A percentile compares a stretch with the other conserved stretches of the same genome.
These are phyloP conservation scores for Fusarium hainanense DNA, from an alignment of 2,329 filamentous ascomycete species.

Conservation along the genomic window DNA sequence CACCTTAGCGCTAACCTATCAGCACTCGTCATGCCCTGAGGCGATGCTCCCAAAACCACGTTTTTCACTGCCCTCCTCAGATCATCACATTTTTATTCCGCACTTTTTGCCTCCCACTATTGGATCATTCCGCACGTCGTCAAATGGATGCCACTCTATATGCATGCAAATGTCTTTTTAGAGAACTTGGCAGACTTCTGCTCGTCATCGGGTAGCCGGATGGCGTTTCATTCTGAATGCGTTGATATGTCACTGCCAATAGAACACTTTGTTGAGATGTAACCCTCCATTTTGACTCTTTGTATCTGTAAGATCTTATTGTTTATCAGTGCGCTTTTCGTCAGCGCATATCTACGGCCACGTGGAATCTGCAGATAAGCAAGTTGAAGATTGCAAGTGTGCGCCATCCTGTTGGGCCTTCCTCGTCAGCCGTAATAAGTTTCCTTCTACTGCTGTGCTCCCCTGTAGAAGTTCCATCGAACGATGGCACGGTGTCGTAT, in stretches of 20 bases:
- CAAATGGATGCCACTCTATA: neutral
- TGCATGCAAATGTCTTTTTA: neutral
- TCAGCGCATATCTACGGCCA: slow-evolving; percentile 4
- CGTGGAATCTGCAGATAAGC: slow-evolving; percentile 19
- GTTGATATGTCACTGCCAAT: neutral
- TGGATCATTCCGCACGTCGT: slow-evolving; percentile 22
- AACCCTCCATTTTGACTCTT: neutral
- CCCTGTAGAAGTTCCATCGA: slow-evolving; percentile 3
- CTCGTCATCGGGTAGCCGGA: slow-evolving; percentile 31
- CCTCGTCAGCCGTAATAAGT: neutral
- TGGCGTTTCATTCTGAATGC: slow-evolving; percentile 14
- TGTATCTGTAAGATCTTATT: neutral
- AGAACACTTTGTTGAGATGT: neutral
- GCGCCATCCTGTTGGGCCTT: neutral
- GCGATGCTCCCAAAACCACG: slow-evolving; percentile 37
- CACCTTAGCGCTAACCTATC: slow-evolving; percentile 10
- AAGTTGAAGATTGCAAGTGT: neutral
- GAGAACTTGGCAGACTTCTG: slow-evolving; percentile 19
- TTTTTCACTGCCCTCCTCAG: slow-evolving; percentile 31
- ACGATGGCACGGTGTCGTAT: slow-evolving; percentile 1
- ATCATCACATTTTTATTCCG: slow-evolving; percentile 8
- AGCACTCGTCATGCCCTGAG: slow-evolving; percentile 15
- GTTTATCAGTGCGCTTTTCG: neutral
- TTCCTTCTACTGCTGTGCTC: neutral
- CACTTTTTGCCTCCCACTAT: slow-evolving; percentile 11